Conservation (phyloP, 2,329 filamentous ascomycete genomes). For the Exophiala calicioides region DNA sequence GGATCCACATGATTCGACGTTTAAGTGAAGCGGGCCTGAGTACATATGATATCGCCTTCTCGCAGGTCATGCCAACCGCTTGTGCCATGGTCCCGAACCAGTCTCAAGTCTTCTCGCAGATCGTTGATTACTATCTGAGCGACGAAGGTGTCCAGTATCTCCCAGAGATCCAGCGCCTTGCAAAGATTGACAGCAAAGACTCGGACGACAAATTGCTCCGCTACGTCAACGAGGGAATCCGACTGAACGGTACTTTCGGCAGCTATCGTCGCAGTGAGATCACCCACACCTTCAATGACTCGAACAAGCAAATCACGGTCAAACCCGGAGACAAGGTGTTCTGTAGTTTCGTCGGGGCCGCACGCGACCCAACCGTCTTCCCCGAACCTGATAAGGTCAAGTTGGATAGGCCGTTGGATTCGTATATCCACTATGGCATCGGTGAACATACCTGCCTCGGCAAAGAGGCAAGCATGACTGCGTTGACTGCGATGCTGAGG, state of each 20-base stretch:
- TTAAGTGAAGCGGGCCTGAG: conserved; percentile 65
- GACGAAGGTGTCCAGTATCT: conserved; percentile 58
- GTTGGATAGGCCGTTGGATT: conserved; percentile 62
- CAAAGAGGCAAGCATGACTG: conserved; percentile 60
- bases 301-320: conserved; percentile 51
- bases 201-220: conserved; percentile 65
- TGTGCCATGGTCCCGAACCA: conserved; percentile 70
- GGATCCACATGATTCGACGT: conserved; percentile 64
- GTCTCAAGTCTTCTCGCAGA: conserved; percentile 69
- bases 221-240: conserved; percentile 71
- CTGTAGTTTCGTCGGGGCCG: conserved; percentile 61
- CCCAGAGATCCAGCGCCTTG: conserved; percentile 61
- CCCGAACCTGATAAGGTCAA: conserved; percentile 62
- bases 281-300: conserved; percentile 52
- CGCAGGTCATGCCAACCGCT: conserved; percentile 68
- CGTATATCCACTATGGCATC: conserved; percentile 65
- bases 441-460: conserved; percentile 67
- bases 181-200: conserved; percentile 57
- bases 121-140: conserved; percentile 71
- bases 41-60: conserved; percentile 68
- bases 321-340: conserved; percentile 62
- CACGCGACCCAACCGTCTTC: conserved; percentile 60
- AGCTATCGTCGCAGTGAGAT: conserved; percentile 59
- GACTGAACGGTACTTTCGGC: conserved; percentile 64
- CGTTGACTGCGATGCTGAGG: conserved; percentile 68